Evolutionary conservation across 352 stramenopile species (phyloP).

Genomic region (Phytophthora meadii): DNA sequence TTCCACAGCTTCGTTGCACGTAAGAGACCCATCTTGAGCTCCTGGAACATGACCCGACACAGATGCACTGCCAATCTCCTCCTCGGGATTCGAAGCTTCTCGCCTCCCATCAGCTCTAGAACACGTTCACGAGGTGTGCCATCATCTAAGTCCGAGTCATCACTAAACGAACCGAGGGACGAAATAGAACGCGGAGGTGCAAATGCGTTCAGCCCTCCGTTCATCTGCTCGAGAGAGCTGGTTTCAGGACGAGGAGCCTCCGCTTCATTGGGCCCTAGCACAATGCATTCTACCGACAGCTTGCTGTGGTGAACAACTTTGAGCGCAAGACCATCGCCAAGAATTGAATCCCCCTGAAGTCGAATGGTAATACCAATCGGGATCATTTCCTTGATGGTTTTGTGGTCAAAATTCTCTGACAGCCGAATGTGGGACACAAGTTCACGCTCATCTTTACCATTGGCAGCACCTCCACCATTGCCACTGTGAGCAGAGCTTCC

Average conservation of each 20-base stretch:
- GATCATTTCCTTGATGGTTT: conserved; percentile 92
- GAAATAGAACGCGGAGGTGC: conserved; percentile 43
- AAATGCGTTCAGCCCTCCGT: conserved; percentile 24
- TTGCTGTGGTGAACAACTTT: conserved; percentile 88
- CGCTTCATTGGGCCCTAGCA: conserved; percentile 61
- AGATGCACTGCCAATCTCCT: conserved; percentile 79
- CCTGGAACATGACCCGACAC: conserved; percentile 69
- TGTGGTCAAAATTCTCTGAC: conserved; percentile 91
- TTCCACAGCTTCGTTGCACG: conserved; percentile 88
- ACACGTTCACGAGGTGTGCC: conserved; percentile 54
- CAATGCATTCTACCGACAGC: conserved; percentile 84
- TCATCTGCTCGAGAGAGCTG: conserved; percentile 12
- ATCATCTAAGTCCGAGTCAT: conserved; percentile 41
- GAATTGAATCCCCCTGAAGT: conserved; percentile 78
- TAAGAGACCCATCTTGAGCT: conserved; percentile 73
- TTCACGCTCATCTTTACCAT: conserved; percentile 47
- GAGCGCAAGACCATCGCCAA: conserved; percentile 75
- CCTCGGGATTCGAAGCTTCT: conserved; percentile 84
- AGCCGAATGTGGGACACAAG: conserved; percentile 82
- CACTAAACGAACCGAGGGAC: conserved; percentile 51
- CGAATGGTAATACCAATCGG: conserved; percentile 85
- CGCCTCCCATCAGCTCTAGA: conserved; percentile 82
- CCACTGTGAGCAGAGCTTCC: conserved; percentile 19
- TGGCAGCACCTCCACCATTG: conserved; percentile 6
- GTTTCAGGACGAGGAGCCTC: conserved; percentile 7